These are phyloP conservation scores for Nicotiana tabacum DNA, from an alignment of 257 asterid genomes.

Conservation along the genomic window DNA sequence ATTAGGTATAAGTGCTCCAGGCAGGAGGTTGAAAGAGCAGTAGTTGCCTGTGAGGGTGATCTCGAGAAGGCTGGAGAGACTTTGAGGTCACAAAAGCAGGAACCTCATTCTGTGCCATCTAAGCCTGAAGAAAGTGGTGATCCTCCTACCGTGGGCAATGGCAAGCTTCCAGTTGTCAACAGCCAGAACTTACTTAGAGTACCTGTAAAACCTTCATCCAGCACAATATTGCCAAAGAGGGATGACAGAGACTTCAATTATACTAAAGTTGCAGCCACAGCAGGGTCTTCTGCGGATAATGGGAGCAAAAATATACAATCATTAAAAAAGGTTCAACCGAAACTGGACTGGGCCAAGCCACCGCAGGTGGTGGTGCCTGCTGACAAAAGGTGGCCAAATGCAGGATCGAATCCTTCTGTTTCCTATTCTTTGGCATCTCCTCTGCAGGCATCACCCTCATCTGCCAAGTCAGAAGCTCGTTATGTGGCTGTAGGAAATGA, in stretches of 20 bases:
- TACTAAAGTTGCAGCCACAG: conserved; percentile 42
- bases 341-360: conserved; percentile 63
- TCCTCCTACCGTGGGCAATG: conserved; percentile 41
- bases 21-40: conserved; percentile 89
- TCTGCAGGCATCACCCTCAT: conserved; percentile 37
- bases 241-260: conserved; percentile 79
- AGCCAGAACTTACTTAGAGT: conserved; percentile 37
- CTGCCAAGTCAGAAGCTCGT: conserved; percentile 37
- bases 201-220: conserved; percentile 37
- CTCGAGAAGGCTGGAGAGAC: conserved; percentile 81
- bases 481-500: conserved; percentile 41
- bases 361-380: conserved; percentile 42
- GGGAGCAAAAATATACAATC: conserved; percentile 45
- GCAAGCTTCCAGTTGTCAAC: conserved; percentile 32
- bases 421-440: conserved; percentile 37
- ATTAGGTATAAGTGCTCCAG: conserved; percentile 60
- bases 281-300: conserved; percentile 48
- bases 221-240: conserved; percentile 39
- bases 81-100: conserved; percentile 67
- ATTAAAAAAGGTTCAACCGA: conserved; percentile 50
- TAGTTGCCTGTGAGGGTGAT: conserved; percentile 86
- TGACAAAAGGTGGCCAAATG: conserved; percentile 60
- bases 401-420: conserved; percentile 38
- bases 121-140: conserved; percentile 68
- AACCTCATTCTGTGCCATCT: conserved; percentile 38